Base-by-base conservation (phyloP, 768 basidiomycete species). In the Russula sp. region DNA sequence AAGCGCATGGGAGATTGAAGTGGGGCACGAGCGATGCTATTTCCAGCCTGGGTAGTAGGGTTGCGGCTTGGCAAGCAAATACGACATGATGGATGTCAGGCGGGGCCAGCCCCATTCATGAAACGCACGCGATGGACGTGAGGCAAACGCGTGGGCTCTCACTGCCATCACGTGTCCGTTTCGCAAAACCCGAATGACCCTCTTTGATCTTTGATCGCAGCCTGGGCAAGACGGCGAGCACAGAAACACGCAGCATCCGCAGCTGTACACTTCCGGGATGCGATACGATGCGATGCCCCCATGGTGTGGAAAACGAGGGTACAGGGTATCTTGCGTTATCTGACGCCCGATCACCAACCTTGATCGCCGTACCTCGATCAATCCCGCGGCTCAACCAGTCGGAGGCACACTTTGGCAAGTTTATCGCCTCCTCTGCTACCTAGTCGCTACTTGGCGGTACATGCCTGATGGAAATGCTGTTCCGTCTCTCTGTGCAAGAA, bases 101-200 rank as follows among this genome's bases (percentile, higher is more conserved):
- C 39, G 25, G 54, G 57, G 32, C 61, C 38, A 43, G 49, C 61
- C 55, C 48, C 41, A 35, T 52, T 54, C n/a, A 59, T 63, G 51
- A 63, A 54, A 59, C 20, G 34, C 57, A 59, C 57, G 62, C 46
- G 51, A 39, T 20, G 32, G 36, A 54, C 62, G 56, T 32, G 58
- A 63, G 62, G 62, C 52, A 48, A 59, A 59, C 52, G 62, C 62
- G 35, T 63, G 62, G 52, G 52, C 8, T 14, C 38, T 46, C 18
- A 35, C 20, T 42, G 18, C 49, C 57, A 42, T 48, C 58, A 53
- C 57, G 52, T 47, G 57, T 38, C 38, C 29, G 16, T 38, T 0
- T 38, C 35, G 18, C 34, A 18, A 45, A 38, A 29, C 25, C n/a
- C n/a, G n/a, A n/a, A n/a, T n/a, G n/a, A n/a, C n/a, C n/a, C n/a